Evolutionary conservation across 192 early-diverging fungal species (phyloP).

Genomic region (Cetraspora pellucida): DNA sequence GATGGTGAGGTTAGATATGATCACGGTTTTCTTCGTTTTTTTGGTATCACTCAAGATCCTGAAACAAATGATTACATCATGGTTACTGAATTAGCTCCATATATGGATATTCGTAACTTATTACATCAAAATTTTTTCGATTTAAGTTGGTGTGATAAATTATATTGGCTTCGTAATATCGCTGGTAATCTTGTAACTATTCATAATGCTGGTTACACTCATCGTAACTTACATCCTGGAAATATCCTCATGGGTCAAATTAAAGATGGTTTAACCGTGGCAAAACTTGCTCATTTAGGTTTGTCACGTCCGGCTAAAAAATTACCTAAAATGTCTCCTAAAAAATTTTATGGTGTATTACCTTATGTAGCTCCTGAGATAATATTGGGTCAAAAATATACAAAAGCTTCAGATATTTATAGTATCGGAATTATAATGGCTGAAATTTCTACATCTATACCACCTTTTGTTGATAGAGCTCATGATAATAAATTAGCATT

Average conservation of each 20-base stretch:
- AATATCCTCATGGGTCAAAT: constrained; percentile 14
- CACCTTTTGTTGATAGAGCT: not conserved
- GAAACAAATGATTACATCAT: constrained; percentile 10
- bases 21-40: constrained; percentile 20
- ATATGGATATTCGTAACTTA: not conserved
- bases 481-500: not conserved
- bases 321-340: no score
- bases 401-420: constrained; percentile 10
- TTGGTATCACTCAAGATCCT: constrained; percentile 16
- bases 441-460: not conserved
- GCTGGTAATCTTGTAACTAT: not conserved
- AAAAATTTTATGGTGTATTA: constrained; percentile 16
- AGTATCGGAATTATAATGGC: not conserved
- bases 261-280: constrained; percentile 6
- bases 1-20: not conserved
- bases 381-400: not conserved
- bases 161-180: constrained; percentile 18
- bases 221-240: constrained; percentile 6
- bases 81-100: constrained; percentile 12
- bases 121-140: not conserved
- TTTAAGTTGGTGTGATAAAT: constrained; percentile 9
- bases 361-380: constrained; percentile 20
- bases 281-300: constrained; percentile 25
- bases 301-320: constrained; percentile 20
- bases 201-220: constrained; percentile 8